A percentile compares a stretch with the other conserved stretches of the same genome.
These are phyloP conservation scores for Astrothelium subdiscretum DNA, from an alignment of 495 filamentous ascomycete species.

Conservation along the genomic window DNA sequence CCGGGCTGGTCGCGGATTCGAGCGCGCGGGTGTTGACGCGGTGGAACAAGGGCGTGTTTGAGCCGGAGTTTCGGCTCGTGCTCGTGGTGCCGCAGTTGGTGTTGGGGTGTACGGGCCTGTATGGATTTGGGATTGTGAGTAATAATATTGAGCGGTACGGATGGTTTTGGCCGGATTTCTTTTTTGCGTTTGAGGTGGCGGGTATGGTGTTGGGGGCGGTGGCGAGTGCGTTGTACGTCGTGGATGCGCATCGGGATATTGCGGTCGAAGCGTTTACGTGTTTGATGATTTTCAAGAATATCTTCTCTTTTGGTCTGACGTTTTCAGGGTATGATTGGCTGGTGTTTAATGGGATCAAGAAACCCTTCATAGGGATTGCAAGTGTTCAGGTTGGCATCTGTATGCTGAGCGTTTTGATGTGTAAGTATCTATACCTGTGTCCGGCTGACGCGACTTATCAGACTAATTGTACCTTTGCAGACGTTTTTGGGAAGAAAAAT, in stretches of 20 bases:
- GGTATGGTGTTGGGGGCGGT: slow-evolving; percentile 91
- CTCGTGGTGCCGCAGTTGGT: slow-evolving; percentile 72
- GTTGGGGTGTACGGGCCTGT: slow-evolving; percentile 67
- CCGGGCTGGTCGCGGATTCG: slow-evolving; percentile 65
- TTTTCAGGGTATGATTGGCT: slow-evolving; percentile 78
- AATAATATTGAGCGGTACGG: slow-evolving; percentile 47
- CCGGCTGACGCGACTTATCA: neutral
- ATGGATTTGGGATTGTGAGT: slow-evolving; percentile 67
- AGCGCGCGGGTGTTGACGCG: slow-evolving; percentile 57
- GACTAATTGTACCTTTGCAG: slow-evolving; percentile 30
- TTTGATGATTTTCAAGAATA: slow-evolving; percentile 84
- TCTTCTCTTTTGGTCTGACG: slow-evolving; percentile 80
- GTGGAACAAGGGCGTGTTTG: slow-evolving; percentile 68
- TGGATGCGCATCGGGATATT: slow-evolving; percentile 87
- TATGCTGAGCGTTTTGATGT: slow-evolving; percentile 65
- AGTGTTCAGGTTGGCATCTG: slow-evolving; percentile 69
- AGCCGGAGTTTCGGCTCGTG: slow-evolving; percentile 80
- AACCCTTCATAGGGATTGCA: slow-evolving; percentile 58
- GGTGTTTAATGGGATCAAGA: slow-evolving; percentile 41
- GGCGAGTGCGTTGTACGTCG: slow-evolving; percentile 76
- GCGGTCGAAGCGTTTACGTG: slow-evolving; percentile 86
- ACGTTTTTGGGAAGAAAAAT: slow-evolving; percentile 71
- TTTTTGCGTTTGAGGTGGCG: slow-evolving; percentile 54
- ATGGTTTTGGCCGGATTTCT: slow-evolving; percentile 64
- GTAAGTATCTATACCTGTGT: slow-evolving; percentile 37